Percentiles rank a stretch among this genome's conserved stretches.
phyloP scores from a whole-genome alignment of 2,329 filamentous ascomycete genomes.

The Botrytis pseudocinerea region DNA sequence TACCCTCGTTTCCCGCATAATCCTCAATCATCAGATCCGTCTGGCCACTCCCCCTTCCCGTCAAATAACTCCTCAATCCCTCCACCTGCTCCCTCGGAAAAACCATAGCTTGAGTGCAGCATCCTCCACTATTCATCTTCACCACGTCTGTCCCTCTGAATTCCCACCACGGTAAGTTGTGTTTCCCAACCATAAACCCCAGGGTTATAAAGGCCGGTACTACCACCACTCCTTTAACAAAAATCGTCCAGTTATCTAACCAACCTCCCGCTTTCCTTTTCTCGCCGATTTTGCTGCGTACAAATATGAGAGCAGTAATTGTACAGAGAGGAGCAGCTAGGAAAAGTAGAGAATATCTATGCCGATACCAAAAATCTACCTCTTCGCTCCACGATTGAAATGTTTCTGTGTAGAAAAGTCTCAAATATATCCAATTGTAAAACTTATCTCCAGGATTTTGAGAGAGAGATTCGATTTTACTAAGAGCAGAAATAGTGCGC shows the following conservation, averaged over 20 bases:
- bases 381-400: slow-evolving; percentile 26
- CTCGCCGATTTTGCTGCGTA: neutral
- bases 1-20: neutral
- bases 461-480: slow-evolving; percentile 24
- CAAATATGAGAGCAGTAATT: neutral
- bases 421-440: slow-evolving; percentile 30
- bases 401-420: slow-evolving; percentile 33
- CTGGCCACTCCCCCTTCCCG: neutral
- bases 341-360: slow-evolving; percentile 24
- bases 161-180: slow-evolving; percentile 25
- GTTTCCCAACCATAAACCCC: slow-evolving; percentile 30
- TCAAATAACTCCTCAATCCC: neutral
- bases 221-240: slow-evolving; percentile 21
- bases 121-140: slow-evolving; percentile 27
- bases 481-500: slow-evolving; percentile 33
- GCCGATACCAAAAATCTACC: slow-evolving; percentile 24
- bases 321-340: neutral
- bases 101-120: slow-evolving; percentile 31
- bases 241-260: slow-evolving; percentile 9
- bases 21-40: slow-evolving; percentile 20
- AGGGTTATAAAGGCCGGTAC: slow-evolving; percentile 27
- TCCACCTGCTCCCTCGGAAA: slow-evolving; percentile 22
- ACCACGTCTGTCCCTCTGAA: slow-evolving; percentile 23
- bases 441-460: neutral
- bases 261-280: neutral